Evolutionary conservation across 305 asterid genomes (phyloP), one percentile per base, ranked within the genome.

Genomic region (Caryopteris hybrid): DNA sequence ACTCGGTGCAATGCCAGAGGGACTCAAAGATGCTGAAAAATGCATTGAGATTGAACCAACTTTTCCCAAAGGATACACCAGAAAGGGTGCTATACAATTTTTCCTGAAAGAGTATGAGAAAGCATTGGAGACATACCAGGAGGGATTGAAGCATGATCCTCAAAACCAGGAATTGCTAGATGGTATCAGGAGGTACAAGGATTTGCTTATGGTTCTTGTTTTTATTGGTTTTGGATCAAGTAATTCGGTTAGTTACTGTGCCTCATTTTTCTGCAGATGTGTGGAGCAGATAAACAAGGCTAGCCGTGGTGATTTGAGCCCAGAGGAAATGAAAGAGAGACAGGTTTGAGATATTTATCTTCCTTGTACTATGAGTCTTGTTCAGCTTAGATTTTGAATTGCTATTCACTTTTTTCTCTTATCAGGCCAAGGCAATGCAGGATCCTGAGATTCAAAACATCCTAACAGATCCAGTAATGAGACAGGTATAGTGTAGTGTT

Each of bases 1-100:
- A 75, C 95, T 93, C 51, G 96, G 86, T 65, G 99, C 99, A 6
- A 75, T 93, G 77, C 99, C 97, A 0, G 97, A 93, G 85, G 99
- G 89, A 7, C 86, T 93, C 7, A 93, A 88, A 76, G 99, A 93
- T 72, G 95, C 99, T 5, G 99, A 93, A 20, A 93, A 93, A 68
- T 93, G 99, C 78, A 84, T 93, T 72, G 99, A 93, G 70, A 86
- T 93, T 5, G 97, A 91, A 55, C 97, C 99, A 22, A 84, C 87
- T 13, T 93, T 93, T 66, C 41, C 85, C 0, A 93, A 93, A 78
- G 99, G 99, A 14, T 93, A 93, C 64, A 93, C 92, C 2, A 83
- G 97, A 66, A 93, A 91, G 63, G 99, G 97, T 5, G 96, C 99
- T 0, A 65, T 84, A 47, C 99, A 83, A 55, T 93, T 85, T 65